These are phyloP conservation scores for Eimeria zaria DNA, from an alignment of 169 alveolate species.

Conservation along the genomic window DNA sequence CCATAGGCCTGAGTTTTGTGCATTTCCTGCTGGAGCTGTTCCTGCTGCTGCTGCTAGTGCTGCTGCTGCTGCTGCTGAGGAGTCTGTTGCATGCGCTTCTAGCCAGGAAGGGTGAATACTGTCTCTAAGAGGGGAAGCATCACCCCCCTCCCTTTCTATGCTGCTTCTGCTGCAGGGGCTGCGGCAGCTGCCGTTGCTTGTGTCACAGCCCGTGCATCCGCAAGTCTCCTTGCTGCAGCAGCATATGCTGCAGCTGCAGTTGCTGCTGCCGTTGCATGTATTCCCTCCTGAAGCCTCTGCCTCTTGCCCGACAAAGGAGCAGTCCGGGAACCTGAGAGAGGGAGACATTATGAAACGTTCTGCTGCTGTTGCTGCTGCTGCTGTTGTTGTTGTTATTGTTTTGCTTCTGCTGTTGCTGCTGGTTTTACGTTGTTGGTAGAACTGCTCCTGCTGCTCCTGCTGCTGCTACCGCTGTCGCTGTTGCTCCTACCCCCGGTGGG, in stretches of 20 bases:
- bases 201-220: slow-evolving; percentile 22
- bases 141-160: slow-evolving; percentile 14
- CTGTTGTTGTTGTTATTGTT: background rate
- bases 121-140: background rate
- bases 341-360: background rate
- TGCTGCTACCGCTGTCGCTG: background rate
- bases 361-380: slow-evolving; percentile 20
- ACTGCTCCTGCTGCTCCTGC: background rate
- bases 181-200: slow-evolving; percentile 66
- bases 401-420: background rate
- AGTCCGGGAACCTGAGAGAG: background rate
- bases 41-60: slow-evolving; percentile 2
- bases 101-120: background rate
- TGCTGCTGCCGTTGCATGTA: slow-evolving; percentile 13
- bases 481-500: background rate
- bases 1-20: slow-evolving; percentile 27
- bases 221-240: slow-evolving; percentile 46
- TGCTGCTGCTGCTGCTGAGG: slow-evolving; percentile 27
- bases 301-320: background rate
- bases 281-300: background rate
- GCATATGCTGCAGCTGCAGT: slow-evolving; percentile 47
- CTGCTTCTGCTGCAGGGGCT: slow-evolving; percentile 54
- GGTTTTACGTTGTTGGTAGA: no score
- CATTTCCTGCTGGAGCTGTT: background rate
- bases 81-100: background rate